phyloP scores from a whole-genome alignment of 2,329 filamentous ascomycete genomes.

The Septoria petroselini region DNA sequence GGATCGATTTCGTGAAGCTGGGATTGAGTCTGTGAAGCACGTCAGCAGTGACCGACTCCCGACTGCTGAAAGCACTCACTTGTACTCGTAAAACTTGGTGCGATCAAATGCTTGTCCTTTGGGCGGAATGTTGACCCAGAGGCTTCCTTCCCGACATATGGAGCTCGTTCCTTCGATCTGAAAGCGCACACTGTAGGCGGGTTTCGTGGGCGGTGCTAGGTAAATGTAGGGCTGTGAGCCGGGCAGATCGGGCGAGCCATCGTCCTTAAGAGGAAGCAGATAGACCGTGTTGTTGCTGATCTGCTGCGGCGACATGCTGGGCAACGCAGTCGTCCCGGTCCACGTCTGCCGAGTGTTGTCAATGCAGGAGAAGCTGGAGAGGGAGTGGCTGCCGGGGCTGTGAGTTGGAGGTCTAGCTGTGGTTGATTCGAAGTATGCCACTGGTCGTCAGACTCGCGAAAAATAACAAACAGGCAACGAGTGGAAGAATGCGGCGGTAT shows the following conservation, averaged over 20 bases:
- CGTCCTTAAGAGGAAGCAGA: constrained; percentile 83
- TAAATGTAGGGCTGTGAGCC: constrained; percentile 78
- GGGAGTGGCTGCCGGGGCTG: neutral
- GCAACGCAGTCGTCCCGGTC: neutral
- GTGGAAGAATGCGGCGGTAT: neutral
- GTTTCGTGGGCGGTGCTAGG: constrained; percentile 72
- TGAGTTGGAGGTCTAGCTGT: constrained; percentile 7
- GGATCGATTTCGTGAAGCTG: constrained; percentile 86
- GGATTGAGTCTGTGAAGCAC: constrained; percentile 65
- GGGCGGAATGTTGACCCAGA: constrained; percentile 94
- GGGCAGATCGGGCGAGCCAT: constrained; percentile 84
- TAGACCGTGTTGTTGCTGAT: constrained; percentile 58
- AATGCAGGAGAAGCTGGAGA: constrained; percentile 14
- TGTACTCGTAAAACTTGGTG: constrained; percentile 79
- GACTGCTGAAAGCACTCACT: constrained; percentile 55
- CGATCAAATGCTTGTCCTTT: constrained; percentile 72
- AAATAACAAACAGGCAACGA: constrained; percentile 13
- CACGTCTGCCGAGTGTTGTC: constrained; percentile 1
- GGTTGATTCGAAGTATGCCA: constrained; percentile 5
- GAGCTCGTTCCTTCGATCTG: constrained; percentile 92
- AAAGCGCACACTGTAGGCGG: constrained; percentile 74
- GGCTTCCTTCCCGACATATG: constrained; percentile 87
- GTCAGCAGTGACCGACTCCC: constrained; percentile 11
- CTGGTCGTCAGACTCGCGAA: constrained; percentile 17
- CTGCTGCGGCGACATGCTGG: constrained; percentile 39